These are phyloP conservation scores for Populus tremula DNA, from an alignment of 345 rosid genomes.

Conservation along the genomic window DNA sequence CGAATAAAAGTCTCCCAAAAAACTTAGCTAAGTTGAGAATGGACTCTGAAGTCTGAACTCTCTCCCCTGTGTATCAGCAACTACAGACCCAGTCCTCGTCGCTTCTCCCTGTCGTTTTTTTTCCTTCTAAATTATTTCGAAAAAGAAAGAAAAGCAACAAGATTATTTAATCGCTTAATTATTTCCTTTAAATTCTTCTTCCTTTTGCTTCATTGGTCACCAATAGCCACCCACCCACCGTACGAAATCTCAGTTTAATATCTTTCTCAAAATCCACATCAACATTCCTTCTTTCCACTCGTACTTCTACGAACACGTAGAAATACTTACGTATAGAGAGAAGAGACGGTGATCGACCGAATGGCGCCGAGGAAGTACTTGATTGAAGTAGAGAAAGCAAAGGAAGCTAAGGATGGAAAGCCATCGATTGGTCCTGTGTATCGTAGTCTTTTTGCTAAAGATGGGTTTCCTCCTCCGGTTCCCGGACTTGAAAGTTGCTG, in stretches of 20 bases:
- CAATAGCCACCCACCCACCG: not conserved
- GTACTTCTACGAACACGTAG: not conserved
- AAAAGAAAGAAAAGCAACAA: not conserved
- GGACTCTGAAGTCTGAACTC: too few relatives aligned
- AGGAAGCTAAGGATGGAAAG: conserved; percentile 53
- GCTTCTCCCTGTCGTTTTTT: too few relatives aligned
- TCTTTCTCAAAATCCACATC: not conserved
- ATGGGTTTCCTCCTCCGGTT: conserved; percentile 74
- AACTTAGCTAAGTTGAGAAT: too few relatives aligned
- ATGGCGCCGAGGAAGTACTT: conserved; percentile 50
- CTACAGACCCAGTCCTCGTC: too few relatives aligned
- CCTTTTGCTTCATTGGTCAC: not conserved
- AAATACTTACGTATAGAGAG: not conserved
- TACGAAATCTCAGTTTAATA: not conserved
- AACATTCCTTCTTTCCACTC: not conserved
- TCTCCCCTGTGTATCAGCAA: too few relatives aligned
- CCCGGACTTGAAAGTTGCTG: conserved; percentile 82
- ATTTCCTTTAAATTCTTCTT: not conserved
- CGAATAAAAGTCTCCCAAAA: too few relatives aligned
- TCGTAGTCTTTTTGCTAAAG: conserved; percentile 71
- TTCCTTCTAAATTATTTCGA: not conserved
- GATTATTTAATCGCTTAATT: not conserved
- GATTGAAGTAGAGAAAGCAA: conserved; percentile 68
- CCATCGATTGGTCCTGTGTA: conserved; percentile 89
- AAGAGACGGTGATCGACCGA: not conserved